Evolutionary conservation across 2,329 filamentous ascomycete genomes (phyloP).

Genomic region (Venturia nashicola): DNA sequence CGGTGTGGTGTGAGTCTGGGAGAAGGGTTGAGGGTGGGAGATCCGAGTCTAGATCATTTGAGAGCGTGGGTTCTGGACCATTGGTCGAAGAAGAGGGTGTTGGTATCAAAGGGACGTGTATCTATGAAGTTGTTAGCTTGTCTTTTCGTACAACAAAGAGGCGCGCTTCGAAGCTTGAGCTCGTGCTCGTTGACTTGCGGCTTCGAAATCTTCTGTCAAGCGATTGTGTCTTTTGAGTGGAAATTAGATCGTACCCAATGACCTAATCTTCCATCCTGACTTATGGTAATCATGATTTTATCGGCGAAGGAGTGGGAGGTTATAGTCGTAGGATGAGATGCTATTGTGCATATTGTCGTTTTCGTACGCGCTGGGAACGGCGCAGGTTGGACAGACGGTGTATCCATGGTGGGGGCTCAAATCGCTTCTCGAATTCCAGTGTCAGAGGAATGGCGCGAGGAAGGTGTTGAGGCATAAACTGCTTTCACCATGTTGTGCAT

Average conservation of each 20-base stretch:
- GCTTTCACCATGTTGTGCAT: neutral
- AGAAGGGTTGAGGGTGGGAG: conserved; percentile 38
- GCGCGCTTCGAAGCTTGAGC: neutral
- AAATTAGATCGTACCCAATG: conserved; percentile 64
- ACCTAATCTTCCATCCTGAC: conserved; percentile 70
- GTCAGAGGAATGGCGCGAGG: neutral
- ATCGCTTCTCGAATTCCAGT: neutral
- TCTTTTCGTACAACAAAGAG: neutral
- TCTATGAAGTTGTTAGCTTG: conserved; percentile 33
- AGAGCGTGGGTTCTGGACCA: conserved; percentile 26
- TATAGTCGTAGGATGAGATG: conserved; percentile 52
- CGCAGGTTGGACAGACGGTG: conserved; percentile 16
- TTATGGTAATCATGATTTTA: conserved; percentile 81
- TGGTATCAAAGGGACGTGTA: conserved; percentile 63
- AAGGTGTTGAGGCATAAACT: neutral
- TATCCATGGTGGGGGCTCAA: neutral
- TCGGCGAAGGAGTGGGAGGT: conserved; percentile 67
- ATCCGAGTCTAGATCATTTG: conserved; percentile 17
- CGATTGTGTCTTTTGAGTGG: neutral
- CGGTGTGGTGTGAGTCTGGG: conserved; percentile 66
- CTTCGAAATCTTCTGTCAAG: neutral
- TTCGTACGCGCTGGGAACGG: conserved; percentile 58
- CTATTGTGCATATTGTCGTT: conserved; percentile 11
- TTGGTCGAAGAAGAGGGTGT: conserved; percentile 52
- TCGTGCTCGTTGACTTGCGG: neutral